Conservation (phyloP, 2,329 filamentous ascomycete genomes). For the Alternaria brassicicola region DNA sequence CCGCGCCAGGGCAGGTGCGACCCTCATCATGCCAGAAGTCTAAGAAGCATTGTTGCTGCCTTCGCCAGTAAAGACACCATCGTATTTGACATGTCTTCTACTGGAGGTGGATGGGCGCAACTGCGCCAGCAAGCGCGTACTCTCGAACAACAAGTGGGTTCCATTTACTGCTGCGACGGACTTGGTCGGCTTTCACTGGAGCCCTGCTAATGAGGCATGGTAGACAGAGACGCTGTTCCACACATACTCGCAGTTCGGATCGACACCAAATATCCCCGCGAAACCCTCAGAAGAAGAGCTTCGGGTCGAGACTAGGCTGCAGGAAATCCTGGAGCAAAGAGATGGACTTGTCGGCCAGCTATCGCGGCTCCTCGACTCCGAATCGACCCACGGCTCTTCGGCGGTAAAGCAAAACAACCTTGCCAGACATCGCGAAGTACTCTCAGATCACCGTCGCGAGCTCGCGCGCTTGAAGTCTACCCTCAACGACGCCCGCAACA, state of each 20-base stretch:
- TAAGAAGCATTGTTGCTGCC: slow-evolving; percentile 17
- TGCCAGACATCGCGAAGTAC: slow-evolving; percentile 85
- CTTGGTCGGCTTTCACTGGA: slow-evolving; percentile 15
- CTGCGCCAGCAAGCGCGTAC: slow-evolving; percentile 89
- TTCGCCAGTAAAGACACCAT: not conserved
- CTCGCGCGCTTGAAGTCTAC: slow-evolving; percentile 74
- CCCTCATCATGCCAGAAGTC: slow-evolving; percentile 30
- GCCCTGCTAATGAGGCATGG: slow-evolving; percentile 31
- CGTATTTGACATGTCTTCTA: slow-evolving; percentile 45
- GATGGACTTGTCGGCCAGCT: slow-evolving; percentile 83
- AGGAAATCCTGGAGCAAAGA: slow-evolving; percentile 88
- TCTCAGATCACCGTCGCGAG: slow-evolving; percentile 84
- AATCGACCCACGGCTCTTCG: slow-evolving; percentile 83
- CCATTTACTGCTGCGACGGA: slow-evolving; percentile 14
- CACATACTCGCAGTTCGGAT: slow-evolving; percentile 88
- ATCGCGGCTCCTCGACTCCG: slow-evolving; percentile 87
- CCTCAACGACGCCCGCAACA: slow-evolving; percentile 79
- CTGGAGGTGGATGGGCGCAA: slow-evolving; percentile 77
- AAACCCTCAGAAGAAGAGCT: slow-evolving; percentile 87
- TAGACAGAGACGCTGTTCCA: slow-evolving; percentile 86
- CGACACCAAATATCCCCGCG: slow-evolving; percentile 75
- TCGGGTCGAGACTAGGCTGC: slow-evolving; percentile 77
- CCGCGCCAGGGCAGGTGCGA: slow-evolving; percentile 22
- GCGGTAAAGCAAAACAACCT: slow-evolving; percentile 98
- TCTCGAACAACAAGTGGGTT: slow-evolving; percentile 82